Base-by-base conservation (phyloP, 257 asterid species). In the Plantago major region DNA sequence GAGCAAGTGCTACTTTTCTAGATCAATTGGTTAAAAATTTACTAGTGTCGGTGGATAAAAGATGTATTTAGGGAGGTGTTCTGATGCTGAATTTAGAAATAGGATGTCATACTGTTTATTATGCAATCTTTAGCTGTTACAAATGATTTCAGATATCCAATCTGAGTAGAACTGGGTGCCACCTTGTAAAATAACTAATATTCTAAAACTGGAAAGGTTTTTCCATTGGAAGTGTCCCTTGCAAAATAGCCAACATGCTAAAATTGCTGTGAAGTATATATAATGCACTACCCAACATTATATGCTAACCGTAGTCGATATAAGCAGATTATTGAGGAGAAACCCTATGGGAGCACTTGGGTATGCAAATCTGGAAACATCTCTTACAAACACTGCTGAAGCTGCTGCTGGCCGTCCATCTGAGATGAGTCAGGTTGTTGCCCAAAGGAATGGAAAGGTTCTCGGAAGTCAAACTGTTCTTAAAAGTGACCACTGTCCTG, bases 301-400 rank as follows among this genome's bases (percentile, higher is more conserved):
- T 64, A 48, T 66, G 63, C 60, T 71, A 62, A 58, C 55, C n/a
- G 58, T 19, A 38, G 49, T 58, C 59, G 61, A 60, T 62, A 28
- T 68, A 60, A 73, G 76, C 89, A 91, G 98, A 74, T 80, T 91
- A 79, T 84, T 91, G 70, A 86, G 98, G 73, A 86, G 98, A 84
- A 88, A 91, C 70, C 98, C 98, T 14, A 84, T 88, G 98, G 92
- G 98, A 54, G 98, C 95, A 53, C 96, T 91, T 61, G 95, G 98
- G 63, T 88, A 81, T 79, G 82, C 88, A 69, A 83, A 77, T 72
- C 30, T 64, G 65, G 76, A 78, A 63, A 78, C 86, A 62, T 64
- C 87, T 58, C 70, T 53, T 14, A 53, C 78, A 47, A 78, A 77
- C 70, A 58, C 60, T 71, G 73, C 74, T 60, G 86, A 71, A 67